Evolutionary conservation across 2,329 filamentous ascomycete genomes (phyloP).

Genomic region (Arthrobotrys entomopaga): DNA sequence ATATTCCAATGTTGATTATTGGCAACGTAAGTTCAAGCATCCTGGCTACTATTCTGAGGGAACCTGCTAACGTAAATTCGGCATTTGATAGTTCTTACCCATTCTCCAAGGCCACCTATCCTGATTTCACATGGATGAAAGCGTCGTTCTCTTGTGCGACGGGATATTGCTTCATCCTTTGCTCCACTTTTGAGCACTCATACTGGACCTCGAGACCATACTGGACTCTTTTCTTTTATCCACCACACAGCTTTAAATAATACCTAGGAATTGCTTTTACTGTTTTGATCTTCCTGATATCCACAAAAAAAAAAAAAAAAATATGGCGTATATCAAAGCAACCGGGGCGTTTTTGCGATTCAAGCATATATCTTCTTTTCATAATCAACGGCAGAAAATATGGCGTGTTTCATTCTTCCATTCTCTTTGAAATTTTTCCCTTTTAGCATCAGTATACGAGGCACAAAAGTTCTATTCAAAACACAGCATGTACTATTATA

Average conservation of each 20-base stretch:
- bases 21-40: slow-evolving; percentile 80
- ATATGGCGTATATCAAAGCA: slow-evolving; percentile 34
- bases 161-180: neutral
- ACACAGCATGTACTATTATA: too few species aligned
- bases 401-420: neutral
- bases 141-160: neutral
- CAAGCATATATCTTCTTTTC: slow-evolving; percentile 19
- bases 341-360: slow-evolving; percentile 44
- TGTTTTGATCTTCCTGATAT: slow-evolving; percentile 37
- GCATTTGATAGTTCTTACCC: slow-evolving; percentile 34
- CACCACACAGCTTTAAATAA: slow-evolving; percentile 21
- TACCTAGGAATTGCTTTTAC: slow-evolving; percentile 40
- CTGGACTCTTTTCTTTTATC: slow-evolving; percentile 14
- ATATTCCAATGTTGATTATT: slow-evolving; percentile 98
- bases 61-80: neutral
- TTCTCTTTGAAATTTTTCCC: neutral
- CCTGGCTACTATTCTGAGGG: neutral
- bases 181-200: slow-evolving; percentile 5
- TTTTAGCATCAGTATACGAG: too few species aligned
- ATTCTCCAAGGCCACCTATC: slow-evolving; percentile 47
- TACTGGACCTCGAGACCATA: neutral
- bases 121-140: slow-evolving; percentile 6
- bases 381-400: neutral
- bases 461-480: too few species aligned
- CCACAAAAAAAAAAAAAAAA: slow-evolving; percentile 24